phyloP scores from a whole-genome alignment of 2,329 filamentous ascomycete species.

The Botrytis cinerea region DNA sequence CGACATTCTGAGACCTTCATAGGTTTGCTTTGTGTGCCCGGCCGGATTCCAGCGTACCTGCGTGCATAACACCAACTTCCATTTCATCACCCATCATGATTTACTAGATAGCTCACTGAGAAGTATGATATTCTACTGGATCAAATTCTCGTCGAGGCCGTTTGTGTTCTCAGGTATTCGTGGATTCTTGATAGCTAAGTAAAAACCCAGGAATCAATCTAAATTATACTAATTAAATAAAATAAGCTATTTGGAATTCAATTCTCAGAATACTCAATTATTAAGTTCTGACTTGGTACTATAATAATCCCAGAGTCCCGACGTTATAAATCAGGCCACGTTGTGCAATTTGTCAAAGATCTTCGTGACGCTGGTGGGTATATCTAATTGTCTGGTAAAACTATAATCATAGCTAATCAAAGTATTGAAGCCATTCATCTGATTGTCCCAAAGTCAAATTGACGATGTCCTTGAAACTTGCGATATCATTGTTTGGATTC shows the following conservation, averaged over 20 bases:
- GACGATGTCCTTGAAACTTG: not conserved
- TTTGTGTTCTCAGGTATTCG: not conserved
- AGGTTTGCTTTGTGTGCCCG: not conserved
- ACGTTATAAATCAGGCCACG: not conserved
- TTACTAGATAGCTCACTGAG: not conserved
- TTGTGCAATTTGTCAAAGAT: not conserved
- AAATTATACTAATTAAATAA: not conserved
- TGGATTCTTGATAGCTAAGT: not conserved
- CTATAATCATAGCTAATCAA: not conserved
- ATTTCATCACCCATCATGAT: not conserved
- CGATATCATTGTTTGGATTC: not conserved
- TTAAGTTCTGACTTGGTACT: not conserved
- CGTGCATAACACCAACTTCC: not conserved
- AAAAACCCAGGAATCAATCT: rapidly evolving
- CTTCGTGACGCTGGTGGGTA: not conserved
- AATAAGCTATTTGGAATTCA: not conserved
- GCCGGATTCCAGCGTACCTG: not conserved
- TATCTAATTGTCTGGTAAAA: not conserved
- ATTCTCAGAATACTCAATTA: not conserved
- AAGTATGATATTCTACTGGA: not conserved
- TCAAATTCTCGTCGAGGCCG: not conserved
- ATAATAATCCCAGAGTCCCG: not conserved
- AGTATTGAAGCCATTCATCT: not conserved
- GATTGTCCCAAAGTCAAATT: rapidly evolving
- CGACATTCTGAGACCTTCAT: not conserved